Conservation (phyloP, 2,329 filamentous ascomycete genomes). For the Sporothrix protearum region DNA sequence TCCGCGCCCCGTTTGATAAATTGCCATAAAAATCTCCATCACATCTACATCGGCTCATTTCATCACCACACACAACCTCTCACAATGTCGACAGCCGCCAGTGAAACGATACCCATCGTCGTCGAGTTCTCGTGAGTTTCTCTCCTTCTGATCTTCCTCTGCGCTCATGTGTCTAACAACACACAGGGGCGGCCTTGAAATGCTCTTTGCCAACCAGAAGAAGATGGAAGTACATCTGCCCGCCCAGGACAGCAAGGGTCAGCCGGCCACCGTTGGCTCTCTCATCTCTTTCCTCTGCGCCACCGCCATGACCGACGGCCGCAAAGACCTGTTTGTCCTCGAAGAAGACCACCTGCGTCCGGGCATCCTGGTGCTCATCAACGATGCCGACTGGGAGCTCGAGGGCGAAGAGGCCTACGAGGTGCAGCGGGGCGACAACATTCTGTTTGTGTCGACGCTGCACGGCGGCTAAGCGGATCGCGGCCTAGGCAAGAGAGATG, state of each 20-base stretch:
- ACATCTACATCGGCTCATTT: background rate
- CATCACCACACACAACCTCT: too few relatives aligned
- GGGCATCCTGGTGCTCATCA: constrained; percentile 93
- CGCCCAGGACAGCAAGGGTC: constrained; percentile 54
- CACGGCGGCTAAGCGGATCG: constrained; percentile 69
- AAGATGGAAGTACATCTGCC: constrained; percentile 70
- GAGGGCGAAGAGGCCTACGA: constrained; percentile 92
- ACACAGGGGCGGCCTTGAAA: constrained; percentile 80
- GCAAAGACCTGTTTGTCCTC: constrained; percentile 85
- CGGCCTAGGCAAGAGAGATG: background rate
- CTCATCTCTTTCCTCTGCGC: constrained; percentile 77
- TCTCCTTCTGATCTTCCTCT: constrained; percentile 29
- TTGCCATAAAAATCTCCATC: background rate
- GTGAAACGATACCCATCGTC: constrained; percentile 43
- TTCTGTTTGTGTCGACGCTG: constrained; percentile 93
- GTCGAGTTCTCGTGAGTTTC: constrained; percentile 56
- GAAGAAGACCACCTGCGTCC: constrained; percentile 69
- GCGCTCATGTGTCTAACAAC: constrained; percentile 15
- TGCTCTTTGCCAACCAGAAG: constrained; percentile 82
- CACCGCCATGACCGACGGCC: constrained; percentile 76
- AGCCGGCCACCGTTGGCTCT: constrained; percentile 65
- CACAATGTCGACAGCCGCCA: background rate
- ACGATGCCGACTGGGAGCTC: constrained; percentile 97
- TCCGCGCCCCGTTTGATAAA: background rate
- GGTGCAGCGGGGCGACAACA: constrained; percentile 75